Evolutionary conservation across 2,329 filamentous ascomycete species (phyloP), one percentile per base, ranked within the genome.

Genomic region (Fusarium zealandicum): DNA sequence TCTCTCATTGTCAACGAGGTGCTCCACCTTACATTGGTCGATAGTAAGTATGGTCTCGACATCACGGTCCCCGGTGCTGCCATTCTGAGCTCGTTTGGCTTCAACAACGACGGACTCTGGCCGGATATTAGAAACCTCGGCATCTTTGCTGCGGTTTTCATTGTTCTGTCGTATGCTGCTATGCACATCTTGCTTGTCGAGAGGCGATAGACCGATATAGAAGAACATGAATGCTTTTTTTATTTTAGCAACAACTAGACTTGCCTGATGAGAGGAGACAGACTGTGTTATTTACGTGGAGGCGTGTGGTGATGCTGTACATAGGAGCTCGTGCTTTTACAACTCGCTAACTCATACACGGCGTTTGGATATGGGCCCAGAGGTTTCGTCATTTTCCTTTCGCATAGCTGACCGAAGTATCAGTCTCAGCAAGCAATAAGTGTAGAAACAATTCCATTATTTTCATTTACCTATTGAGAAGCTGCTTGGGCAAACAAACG

Each of bases 1-100:
- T 90, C 91, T 2, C 83, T 99, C 12, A 96, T 98, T 59, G 95
- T 99, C 66, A 99, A 98, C 70, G 95, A 99, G 77, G 96, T 97
- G 39, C 87, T 92, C 20, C 91, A 92, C 67, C 80, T 99, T 36
- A 93, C 90, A 0, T 83, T 99, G 20, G 85, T 96, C 35, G 95
- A 99, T 72, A 89, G 95, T 74, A 96, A 98, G 75, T 97, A 96
- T 62, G 95, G 95, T 6, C 84, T 99, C 5, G 92, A 98, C 69
- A 99, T 99, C 59, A 93, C 95, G 45, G 92, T 99, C 0, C 95
- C 95, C 0, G 95, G 95, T 28, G 92, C 93, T 1, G 91, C 92
- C 0, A 99, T 99, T 63, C 77, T 99, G 49, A 96, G 90, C 73
- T 92, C 90, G 0, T 99, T 99, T 73, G 95, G 95, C 1, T 99